Evolutionary conservation across 768 basidiomycete species (phyloP).

Genomic region (Calocera cornea): DNA sequence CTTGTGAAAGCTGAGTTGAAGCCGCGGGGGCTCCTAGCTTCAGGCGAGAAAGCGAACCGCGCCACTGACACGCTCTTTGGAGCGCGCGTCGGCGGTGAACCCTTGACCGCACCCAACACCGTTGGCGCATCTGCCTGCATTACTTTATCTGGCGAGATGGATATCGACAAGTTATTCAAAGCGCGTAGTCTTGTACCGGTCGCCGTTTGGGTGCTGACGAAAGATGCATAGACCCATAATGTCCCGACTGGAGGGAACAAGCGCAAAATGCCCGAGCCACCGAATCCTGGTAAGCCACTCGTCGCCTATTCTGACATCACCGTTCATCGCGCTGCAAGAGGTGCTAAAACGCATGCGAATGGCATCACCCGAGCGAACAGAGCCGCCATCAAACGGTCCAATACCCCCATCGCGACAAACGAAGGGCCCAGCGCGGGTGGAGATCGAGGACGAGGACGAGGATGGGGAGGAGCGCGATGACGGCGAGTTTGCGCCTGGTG

Average conservation of each 20-base stretch:
- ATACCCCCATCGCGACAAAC: neutral
- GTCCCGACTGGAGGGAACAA: constrained; percentile 51
- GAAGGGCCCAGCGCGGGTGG: constrained; percentile 29
- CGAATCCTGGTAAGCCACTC: constrained; percentile 32
- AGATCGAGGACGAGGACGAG: constrained; percentile 35
- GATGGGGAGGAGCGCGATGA: constrained; percentile 23
- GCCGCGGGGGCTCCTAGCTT: too few relatives aligned
- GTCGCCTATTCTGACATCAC: neutral
- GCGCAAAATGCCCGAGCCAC: constrained; percentile 61
- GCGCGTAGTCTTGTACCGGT: constrained; percentile 6
- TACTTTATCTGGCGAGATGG: constrained; percentile 11
- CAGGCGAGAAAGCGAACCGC: neutral
- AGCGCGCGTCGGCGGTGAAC: neutral
- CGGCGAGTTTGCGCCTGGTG: constrained; percentile 62
- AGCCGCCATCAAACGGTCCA: neutral
- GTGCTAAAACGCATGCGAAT: constrained; percentile 67
- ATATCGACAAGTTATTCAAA: constrained; percentile 23
- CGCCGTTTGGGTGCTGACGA: neutral
- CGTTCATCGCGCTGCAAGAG: constrained; percentile 25
- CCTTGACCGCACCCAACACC: neutral
- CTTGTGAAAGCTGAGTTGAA: too few relatives aligned
- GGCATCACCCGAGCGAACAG: constrained; percentile 25
- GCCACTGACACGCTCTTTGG: neutral
- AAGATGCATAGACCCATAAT: constrained; percentile 42
- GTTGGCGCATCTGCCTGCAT: neutral